Evolutionary conservation across 1,284 basidiomycete species (phyloP).

Genomic region (Pholiota adiposa): DNA sequence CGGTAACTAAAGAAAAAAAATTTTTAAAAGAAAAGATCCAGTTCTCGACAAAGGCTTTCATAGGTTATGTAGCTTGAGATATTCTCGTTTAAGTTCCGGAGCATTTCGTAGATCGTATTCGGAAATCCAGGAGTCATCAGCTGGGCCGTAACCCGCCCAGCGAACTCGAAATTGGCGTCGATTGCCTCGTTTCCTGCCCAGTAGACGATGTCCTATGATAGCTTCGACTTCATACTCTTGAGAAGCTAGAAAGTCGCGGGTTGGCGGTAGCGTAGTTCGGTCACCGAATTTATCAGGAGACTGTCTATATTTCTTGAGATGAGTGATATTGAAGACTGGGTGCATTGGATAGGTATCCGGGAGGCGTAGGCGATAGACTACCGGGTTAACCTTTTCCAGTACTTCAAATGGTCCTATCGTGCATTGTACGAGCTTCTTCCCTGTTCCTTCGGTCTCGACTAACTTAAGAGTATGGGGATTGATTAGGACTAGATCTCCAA

Average conservation of each 20-base stretch:
- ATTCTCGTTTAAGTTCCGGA: conserved; percentile 8
- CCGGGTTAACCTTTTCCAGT: conserved; percentile 28
- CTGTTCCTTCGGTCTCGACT: conserved; percentile 26
- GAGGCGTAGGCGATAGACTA: conserved; percentile 31
- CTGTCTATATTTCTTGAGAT: conserved; percentile 26
- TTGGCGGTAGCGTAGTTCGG: conserved; percentile 7
- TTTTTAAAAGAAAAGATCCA: too few species aligned
- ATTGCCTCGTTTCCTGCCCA: conserved; percentile 14
- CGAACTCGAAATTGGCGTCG: conserved; percentile 18
- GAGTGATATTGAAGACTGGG: conserved; percentile 34
- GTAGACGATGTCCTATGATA: conserved; percentile 24
- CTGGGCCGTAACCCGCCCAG: conserved; percentile 27
- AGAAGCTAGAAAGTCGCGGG: background rate
- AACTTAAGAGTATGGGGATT: conserved; percentile 36
- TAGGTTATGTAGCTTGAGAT: background rate
- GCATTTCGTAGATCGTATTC: conserved; percentile 16
- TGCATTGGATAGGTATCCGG: conserved; percentile 29
- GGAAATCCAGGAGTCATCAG: conserved; percentile 23
- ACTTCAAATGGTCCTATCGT: conserved; percentile 39
- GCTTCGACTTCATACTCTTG: conserved; percentile 14
- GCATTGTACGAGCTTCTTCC: conserved; percentile 33
- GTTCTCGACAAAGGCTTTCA: too few species aligned
- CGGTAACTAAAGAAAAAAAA: background rate
- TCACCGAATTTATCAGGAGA: conserved; percentile 21
- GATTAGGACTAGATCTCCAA: conserved; percentile 28